Evolutionary conservation across 2,329 filamentous ascomycete genomes (phyloP).

Genomic region (Talaromyces rugulosus): DNA sequence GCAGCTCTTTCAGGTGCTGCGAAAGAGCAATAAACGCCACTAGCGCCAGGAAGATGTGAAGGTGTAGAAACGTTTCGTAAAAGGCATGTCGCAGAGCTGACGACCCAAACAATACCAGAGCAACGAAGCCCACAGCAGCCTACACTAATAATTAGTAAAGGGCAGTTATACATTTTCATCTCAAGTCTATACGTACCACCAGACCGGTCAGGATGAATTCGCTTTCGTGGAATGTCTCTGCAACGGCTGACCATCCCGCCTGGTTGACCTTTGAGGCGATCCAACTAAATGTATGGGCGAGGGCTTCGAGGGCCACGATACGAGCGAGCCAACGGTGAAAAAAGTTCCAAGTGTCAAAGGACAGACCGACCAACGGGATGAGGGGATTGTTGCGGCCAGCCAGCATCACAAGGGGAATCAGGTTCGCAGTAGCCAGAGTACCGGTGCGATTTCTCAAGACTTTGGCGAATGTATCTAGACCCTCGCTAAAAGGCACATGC

Average conservation of each 20-base stretch:
- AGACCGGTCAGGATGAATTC: constrained; percentile 39
- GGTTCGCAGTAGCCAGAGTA: constrained; percentile 76
- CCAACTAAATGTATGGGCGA: constrained; percentile 68
- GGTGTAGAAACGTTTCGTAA: constrained; percentile 91
- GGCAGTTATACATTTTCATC: neutral
- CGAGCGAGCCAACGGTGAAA: constrained; percentile 78
- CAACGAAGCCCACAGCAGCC: constrained; percentile 53
- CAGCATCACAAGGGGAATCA: constrained; percentile 80
- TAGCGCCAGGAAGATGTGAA: constrained; percentile 73
- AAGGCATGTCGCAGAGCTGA: constrained; percentile 87
- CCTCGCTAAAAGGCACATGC: constrained; percentile 37
- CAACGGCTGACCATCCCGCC: constrained; percentile 33
- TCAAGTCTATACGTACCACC: constrained; percentile 31
- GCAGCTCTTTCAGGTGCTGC: constrained; percentile 68
- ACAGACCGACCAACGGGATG: constrained; percentile 72
- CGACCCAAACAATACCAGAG: constrained; percentile 66
- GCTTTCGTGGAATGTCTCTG: constrained; percentile 24
- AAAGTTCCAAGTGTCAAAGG: constrained; percentile 92
- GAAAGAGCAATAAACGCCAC: constrained; percentile 67
- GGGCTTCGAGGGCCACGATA: constrained; percentile 61
- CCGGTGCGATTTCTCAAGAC: constrained; percentile 57
- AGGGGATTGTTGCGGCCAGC: constrained; percentile 89
- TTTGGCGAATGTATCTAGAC: constrained; percentile 29
- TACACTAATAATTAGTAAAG: constrained; percentile 17
- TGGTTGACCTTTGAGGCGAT: constrained; percentile 60